Evolutionary conservation across 2,329 filamentous ascomycete genomes (phyloP), one percentile per base, ranked within the genome.

Genomic region (Botrytis elliptica): DNA sequence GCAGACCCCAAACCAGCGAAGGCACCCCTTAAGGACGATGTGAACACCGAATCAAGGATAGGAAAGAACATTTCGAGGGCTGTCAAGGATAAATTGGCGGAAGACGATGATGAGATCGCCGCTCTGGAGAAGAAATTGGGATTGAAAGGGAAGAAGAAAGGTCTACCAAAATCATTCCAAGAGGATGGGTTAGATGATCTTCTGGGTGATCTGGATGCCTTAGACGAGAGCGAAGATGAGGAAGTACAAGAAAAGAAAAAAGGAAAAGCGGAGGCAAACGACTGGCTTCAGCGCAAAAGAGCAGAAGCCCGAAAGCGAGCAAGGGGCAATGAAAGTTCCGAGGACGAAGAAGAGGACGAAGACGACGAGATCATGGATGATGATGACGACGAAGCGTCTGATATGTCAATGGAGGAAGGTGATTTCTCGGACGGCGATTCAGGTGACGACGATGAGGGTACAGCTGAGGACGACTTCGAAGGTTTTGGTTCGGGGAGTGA

Each of bases 51-150:
- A n/a, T 69, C 68, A 33, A 38, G 18, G 1, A 46, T 74, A 14
- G 77, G 76, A 6, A 72, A 75, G n/a, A 75, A 71, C 20, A 63
- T 80, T 18, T 76, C 80, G 22, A 78, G 67, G 60, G 73, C 77
- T 70, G 84, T 90, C n/a, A 89, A 87, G 79, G 87, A 91, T 5
- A 89, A 88, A 77, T 84, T 98, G 7, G 90, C 89, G 0, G 86
- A 93, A 75, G 95, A 99, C 74, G 94, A 98, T 79, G 93, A 90
- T 3, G 94, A 97, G 78, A 98, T 99, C 77, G 91, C 92, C 33
- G 90, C 90, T 4, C 85, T 98, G 46, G 96, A 99, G 84, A 94
- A 91, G 82, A 97, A 93, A 79, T 84, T 99, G 4, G 95, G 96
- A 0, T 87, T 98, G 49, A 90, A 87, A 77, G 89, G 90, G 38